Base-by-base conservation (phyloP, 2,329 filamentous ascomycete genomes). In the Tolypocladium capitatum region DNA sequence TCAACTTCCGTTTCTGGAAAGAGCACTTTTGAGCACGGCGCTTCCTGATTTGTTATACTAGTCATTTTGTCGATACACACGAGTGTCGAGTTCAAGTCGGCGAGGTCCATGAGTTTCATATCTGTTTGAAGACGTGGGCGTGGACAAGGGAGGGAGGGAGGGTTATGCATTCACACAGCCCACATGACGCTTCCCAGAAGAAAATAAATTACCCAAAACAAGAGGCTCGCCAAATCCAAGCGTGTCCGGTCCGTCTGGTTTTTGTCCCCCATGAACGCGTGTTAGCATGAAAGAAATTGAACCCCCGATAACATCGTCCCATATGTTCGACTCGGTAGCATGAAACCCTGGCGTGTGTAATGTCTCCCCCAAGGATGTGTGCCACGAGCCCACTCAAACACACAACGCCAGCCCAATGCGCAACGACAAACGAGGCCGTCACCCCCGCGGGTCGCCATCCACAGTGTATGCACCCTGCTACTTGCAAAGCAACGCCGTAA, bases 1-100 rank as follows among this genome's bases (percentile, higher is more conserved):
- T 98, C 49, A 80, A 83, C 59, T 98, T 97, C 72, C 86, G 87
- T 58, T 98, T 98, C 74, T 98, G 92, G 92, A 98, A 98, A 72
- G 92, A 98, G 68, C 91, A 98, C 63, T 83, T 83, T 62, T 83
- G 74, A 60, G 34, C 5, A 35, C 20, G 21, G 38, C 14, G 38
- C 21, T 28, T 28, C 24, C 28, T 16, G 14, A 11, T 28, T 31
- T 27, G 24, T 28, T 18, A 24, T 18, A 16, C 18, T 28, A 24
- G 3, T 24, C 5, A 4, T 4, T 41, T 13, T 3, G 28, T 24
- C n/a, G n/a, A 14, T 28, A 41, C 28, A 18, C 38, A n/a, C 14
- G 38, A 28, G 24, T 41, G 28, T 28, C 24, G 24, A 28, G 14
- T 24, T n/a, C 36, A n/a, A 14, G 20, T 14, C 5, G 16, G 36